Base-by-base conservation (phyloP, 441 rosid genomes). In the Erysimum cheiri region DNA sequence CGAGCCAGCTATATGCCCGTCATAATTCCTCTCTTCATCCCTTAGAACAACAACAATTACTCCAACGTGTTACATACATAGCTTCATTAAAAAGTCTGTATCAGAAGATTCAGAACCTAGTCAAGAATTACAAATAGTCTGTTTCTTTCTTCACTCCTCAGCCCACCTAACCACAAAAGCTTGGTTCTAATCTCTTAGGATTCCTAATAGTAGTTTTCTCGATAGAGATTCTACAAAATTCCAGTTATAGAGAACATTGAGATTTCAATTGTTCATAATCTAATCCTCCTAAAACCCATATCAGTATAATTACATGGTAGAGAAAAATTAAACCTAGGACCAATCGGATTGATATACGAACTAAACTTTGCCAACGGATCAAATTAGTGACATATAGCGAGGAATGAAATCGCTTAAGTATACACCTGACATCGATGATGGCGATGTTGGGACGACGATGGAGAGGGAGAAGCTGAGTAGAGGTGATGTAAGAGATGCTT, bases 21-120 rank as follows among this genome's bases (percentile, higher is more conserved):
- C 97, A 78, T 81, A 87, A 64, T 79, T 91, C 86, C 98, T 91
- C 79, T 93, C 97, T 49, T 89, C 97, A 75, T 93, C 97, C 85
- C 96, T 89, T 44, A 9, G 5, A 36, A 57, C 12, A 26, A 24
- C 1, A 10, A 46, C 53, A 41, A 62, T 15, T 19, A 60, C 50
- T 64, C n/a, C 33, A 37, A 10, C 33, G n/a, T 3, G 22, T 22
- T 22, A 10, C 13, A 32, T 73, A 4, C 37, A 33, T 14, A 60
- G 14, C 36, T 26, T 55, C 35, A 64, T 7, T 8, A n/a, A 53
- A 69, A 60, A 67, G 52, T 67, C 19, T 60, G 69, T 12, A 35
- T 53, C 58, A 55, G 35, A 74, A 54, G 24, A 22, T 22, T 22
- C 24, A 22, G 24, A 22, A 1, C 12, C 47, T 37, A 63, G 6